Conservation (phyloP, 352 stramenopile species). For the Phytophthora multivora region DNA sequence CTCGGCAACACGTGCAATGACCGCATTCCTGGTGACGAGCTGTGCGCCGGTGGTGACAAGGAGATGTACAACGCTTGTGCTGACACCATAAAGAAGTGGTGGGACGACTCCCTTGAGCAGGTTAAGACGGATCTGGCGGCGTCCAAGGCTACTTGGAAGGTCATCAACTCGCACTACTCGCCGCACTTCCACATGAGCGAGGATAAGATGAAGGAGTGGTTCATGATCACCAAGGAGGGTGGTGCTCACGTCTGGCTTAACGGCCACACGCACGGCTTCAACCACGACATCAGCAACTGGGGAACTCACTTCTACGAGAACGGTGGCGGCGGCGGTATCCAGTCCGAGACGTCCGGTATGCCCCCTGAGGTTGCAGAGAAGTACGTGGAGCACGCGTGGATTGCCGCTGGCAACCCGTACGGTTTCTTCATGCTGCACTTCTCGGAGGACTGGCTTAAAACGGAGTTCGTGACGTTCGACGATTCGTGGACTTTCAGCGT, state of each 20-base stretch:
- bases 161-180: slow-evolving; percentile 91
- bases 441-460: slow-evolving; percentile 85
- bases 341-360: slow-evolving; percentile 82
- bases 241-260: slow-evolving; percentile 84
- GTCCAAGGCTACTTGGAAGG: slow-evolving; percentile 85
- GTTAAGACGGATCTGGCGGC: slow-evolving; percentile 70
- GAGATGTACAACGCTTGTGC: slow-evolving; percentile 84
- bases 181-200: slow-evolving; percentile 90
- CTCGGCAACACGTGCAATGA: slow-evolving; percentile 81
- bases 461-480: slow-evolving; percentile 87
- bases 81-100: slow-evolving; percentile 79
- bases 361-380: slow-evolving; percentile 74
- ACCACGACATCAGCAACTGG: slow-evolving; percentile 86
- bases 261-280: slow-evolving; percentile 88
- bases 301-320: slow-evolving; percentile 91
- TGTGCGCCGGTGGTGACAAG: slow-evolving; percentile 67
- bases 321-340: slow-evolving; percentile 83
- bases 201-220: slow-evolving; percentile 91
- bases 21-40: slow-evolving; percentile 55
- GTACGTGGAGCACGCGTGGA: slow-evolving; percentile 84
- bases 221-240: slow-evolving; percentile 79
- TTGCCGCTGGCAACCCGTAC: slow-evolving; percentile 79
- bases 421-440: slow-evolving; percentile 88
- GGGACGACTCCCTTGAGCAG: slow-evolving; percentile 70
- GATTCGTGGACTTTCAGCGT: slow-evolving; percentile 81